Evolutionary conservation across 2,329 filamentous ascomycete genomes (phyloP), one percentile per base, ranked within the genome.

Genomic region (Xylaria sp.): DNA sequence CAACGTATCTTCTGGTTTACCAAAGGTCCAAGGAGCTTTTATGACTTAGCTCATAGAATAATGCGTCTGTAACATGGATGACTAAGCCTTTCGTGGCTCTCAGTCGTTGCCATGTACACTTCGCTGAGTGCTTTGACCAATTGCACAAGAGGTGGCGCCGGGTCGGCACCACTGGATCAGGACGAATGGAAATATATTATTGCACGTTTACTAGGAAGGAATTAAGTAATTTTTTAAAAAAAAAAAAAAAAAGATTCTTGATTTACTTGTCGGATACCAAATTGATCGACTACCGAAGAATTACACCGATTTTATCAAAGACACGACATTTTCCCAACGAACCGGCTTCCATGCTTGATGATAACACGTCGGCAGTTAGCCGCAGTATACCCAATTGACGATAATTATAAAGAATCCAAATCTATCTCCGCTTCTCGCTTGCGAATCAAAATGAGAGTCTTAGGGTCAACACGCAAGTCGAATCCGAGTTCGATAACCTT

Each of bases 361-460:
- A 10, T 42, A 25, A 2, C 5, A 44, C 10, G 16, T 42, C 13
- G 21, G 9, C 8, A 23, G n/a, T 54, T 21, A 1, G 16, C 6
- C 10, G 10, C 2, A 58, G 3, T 27, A 10, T 3, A 10, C 3
- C 37, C 23, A 29, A n/a, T 10, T 10, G 3, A 44, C 16, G 3
- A 58, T 9, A 3, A 58, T 64, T 9, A 70, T 57, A 69, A 61
- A 13, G 62, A 60, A 40, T 58, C 62, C 21, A 75, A 48, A 51
- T 75, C 72, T 21, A 74, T 23, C 62, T 74, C 74, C 1, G 58
- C 40, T 16, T 74, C 47, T 47, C 72, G 63, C 23, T 69, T 67
- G 16, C 72, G 65, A 8, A 76, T 63, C 57, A 73, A 12, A 21
- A 76, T 53, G 16, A 55, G 63, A 4, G 61, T 60, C 8, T 35